Conservation (phyloP, 768 basidiomycete species). For the Lyophyllum semitale region DNA sequence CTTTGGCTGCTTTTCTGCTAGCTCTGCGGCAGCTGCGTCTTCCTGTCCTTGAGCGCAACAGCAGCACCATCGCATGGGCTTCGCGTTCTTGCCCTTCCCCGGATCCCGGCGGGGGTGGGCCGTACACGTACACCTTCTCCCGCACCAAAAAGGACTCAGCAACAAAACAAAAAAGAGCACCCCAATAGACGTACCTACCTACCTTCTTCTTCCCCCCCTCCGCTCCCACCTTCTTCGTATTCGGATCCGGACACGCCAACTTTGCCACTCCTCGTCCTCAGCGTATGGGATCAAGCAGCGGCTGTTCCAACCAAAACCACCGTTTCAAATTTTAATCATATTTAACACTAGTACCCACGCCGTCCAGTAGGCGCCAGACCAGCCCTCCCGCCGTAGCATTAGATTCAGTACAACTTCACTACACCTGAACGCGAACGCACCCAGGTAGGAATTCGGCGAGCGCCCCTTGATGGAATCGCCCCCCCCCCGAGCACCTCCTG, state of each 20-base stretch:
- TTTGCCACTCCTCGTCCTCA: constrained; percentile 82
- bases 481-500: constrained; percentile 89
- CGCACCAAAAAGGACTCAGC: constrained; percentile 27
- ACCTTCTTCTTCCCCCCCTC: constrained; percentile 71
- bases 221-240: constrained; percentile 60
- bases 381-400: constrained; percentile 29
- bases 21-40: constrained; percentile 1
- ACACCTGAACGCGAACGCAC: too few relatives aligned
- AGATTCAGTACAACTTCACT: too few relatives aligned
- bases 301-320: too few relatives aligned
- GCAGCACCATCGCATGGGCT: constrained; percentile 12
- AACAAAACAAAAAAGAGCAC: neutral
- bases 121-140: constrained; percentile 84
- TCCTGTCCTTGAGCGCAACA: neutral
- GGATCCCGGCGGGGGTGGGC: constrained; percentile 81
- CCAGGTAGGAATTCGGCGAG: constrained; percentile 89
- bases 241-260: constrained; percentile 83
- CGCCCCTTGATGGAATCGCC: constrained; percentile 82
- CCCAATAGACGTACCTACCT: too few relatives aligned
- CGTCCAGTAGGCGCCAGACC: constrained; percentile 93
- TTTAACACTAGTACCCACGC: constrained; percentile 80
- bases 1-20: neutral
- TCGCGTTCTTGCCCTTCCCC: constrained; percentile 70
- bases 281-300: constrained; percentile 80
- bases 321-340: too few relatives aligned